A percentile compares a stretch with the other conserved stretches of the same genome.
Conservation (phyloP, 768 basidiomycete species). For the Russula sp. region DNA sequence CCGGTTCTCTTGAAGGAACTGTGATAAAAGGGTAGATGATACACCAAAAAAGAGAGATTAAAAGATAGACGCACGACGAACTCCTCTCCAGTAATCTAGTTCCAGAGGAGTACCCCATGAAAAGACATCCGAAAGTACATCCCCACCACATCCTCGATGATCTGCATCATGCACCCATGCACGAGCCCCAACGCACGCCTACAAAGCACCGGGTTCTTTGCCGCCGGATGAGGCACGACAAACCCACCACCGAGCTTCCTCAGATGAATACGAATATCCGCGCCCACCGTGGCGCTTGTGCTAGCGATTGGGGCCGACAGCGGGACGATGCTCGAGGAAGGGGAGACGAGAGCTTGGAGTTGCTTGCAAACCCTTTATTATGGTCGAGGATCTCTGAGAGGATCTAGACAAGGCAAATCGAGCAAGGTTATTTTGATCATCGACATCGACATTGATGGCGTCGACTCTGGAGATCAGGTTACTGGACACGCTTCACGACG, state of each 20-base stretch:
- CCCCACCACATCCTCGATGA: conserved; percentile 48
- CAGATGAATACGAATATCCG: conserved; percentile 33
- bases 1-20: conserved; percentile 30
- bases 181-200: conserved; percentile 26
- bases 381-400: conserved; percentile 6
- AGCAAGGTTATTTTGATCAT: neutral
- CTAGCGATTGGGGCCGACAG: neutral
- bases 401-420: conserved; percentile 13
- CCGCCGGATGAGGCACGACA: conserved; percentile 36
- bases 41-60: neutral
- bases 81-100: conserved; percentile 40
- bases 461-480: neutral
- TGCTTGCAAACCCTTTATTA: conserved; percentile 24
- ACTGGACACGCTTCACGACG: neutral
- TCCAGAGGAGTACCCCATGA: conserved; percentile 40
- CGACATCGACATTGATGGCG: neutral
- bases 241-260: conserved; percentile 35
- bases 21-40: neutral
- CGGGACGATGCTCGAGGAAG: conserved; percentile 28
- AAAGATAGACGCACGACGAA: conserved; percentile 36
- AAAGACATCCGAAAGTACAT: conserved; percentile 35
- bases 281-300: neutral
- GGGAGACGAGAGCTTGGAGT: conserved; percentile 20
- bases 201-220: conserved; percentile 26
- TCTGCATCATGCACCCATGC: conserved; percentile 37